Base-by-base conservation (phyloP, 1,284 basidiomycete species). In the Afroboletus lepidellus region DNA sequence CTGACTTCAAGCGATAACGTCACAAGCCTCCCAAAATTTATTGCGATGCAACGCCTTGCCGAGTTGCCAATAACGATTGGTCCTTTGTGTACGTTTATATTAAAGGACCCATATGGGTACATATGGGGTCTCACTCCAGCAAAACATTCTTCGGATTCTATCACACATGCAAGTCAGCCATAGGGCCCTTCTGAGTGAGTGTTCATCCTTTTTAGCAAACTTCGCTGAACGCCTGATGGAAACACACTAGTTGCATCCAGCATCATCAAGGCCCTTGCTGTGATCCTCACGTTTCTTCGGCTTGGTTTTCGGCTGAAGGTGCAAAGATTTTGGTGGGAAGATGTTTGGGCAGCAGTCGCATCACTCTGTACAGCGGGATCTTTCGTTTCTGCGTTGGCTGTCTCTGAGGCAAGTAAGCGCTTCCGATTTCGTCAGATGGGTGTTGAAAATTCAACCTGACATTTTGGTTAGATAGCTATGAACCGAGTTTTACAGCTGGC, bases 251-350 rank as follows among this genome's bases (percentile, higher is more conserved):
- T 53, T 15, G 11, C 18, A 1, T 61, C 49, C 39, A 49, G 37
- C 16, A 36, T 52, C 8, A 0, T 60, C 11, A 18, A 52, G 3
- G 25, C 36, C 39, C 37, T 61, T 8, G 47, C 41, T 11, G 13
- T 47, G 0, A 29, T 56, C 3, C 42, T 61, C 34, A 61, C 58
- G 1, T 23, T 51, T 4, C 58, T 63, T 53, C 60, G 60, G 12
- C 13, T 65, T 9, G 48, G 33, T 0, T 51, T 65, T 32, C 59
- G 61, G 11, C 45, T 54, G 8, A 41, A 21, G 21, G 54, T 64
- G 46, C 51, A 27, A 36, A 32, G 52, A 21, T 53, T 63, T 33
- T 60, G 60, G 62, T 63, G 60, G 62, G 62, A 65, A 48, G 62
- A 62, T 27, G 18, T 18, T 1, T 62, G 61, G 63, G 59, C 60